phyloP scores from a whole-genome alignment of 1,284 basidiomycete genomes.

The Veloporphyrellus conicus region DNA sequence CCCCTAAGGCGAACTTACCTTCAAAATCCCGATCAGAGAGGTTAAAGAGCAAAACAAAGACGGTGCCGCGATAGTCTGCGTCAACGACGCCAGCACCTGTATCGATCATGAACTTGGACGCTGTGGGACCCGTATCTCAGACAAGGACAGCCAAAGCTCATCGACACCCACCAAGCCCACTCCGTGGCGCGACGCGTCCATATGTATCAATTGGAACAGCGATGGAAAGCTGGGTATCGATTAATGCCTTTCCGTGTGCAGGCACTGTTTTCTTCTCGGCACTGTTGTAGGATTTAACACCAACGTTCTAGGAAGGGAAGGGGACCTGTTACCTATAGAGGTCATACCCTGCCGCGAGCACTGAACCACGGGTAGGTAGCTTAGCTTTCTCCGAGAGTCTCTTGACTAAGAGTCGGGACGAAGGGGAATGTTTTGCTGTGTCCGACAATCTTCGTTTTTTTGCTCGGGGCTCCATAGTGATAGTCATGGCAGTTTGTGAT shows the following conservation, averaged over 20 bases:
- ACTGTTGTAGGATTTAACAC: conserved; percentile 37
- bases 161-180: conserved; percentile 74
- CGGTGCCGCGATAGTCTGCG: conserved; percentile 88
- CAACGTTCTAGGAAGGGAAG: background rate
- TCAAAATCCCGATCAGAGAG: conserved; percentile 84
- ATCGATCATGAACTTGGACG: conserved; percentile 95
- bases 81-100: conserved; percentile 97
- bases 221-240: conserved; percentile 88
- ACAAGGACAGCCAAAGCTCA: background rate
- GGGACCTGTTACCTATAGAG: conserved; percentile 65
- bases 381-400: conserved; percentile 77
- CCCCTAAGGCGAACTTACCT: conserved; percentile 45
- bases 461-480: conserved; percentile 34
- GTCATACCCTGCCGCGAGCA: conserved; percentile 89
- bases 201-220: conserved; percentile 92
- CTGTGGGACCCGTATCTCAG: conserved; percentile 40
- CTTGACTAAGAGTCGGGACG: conserved; percentile 75
- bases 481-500: conserved; percentile 19
- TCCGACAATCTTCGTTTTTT: conserved; percentile 61
- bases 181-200: conserved; percentile 91
- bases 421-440: conserved; percentile 31
- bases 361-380: conserved; percentile 84
- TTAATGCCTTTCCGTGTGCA: conserved; percentile 81
- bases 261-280: conserved; percentile 77
- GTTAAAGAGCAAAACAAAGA: conserved; percentile 96